Evolutionary conservation across 768 basidiomycete species (phyloP).

Genomic region (Suillus tomentosus): DNA sequence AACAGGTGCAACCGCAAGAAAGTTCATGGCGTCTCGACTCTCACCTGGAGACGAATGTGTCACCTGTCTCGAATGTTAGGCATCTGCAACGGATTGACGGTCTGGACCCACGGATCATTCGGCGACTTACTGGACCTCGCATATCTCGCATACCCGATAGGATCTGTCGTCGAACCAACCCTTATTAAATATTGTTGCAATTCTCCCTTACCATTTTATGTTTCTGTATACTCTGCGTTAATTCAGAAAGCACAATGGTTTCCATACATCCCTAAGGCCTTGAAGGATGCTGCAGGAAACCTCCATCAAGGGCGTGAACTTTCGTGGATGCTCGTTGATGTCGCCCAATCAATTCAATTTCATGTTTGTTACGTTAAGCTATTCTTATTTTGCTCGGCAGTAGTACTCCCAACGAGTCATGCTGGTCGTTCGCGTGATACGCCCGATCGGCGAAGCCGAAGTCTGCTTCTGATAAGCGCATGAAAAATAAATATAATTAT

Average conservation of each 20-base stretch:
- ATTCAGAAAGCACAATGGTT: not conserved
- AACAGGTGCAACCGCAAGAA: not conserved
- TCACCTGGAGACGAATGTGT: not conserved
- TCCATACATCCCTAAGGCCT: not conserved
- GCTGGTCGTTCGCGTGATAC: not conserved
- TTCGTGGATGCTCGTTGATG: not conserved
- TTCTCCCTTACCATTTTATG: not conserved
- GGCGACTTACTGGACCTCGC: slow-evolving; percentile 25
- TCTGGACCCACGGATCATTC: slow-evolving; percentile 13
- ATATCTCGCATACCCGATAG: slow-evolving; percentile 52
- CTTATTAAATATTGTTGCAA: not conserved
- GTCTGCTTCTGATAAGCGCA: too few species aligned
- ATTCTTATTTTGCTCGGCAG: not conserved
- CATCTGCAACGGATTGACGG: not conserved
- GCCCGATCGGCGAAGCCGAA: too few species aligned
- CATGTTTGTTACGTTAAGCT: not conserved
- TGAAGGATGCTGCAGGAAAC: not conserved
- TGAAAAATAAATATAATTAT: not conserved
- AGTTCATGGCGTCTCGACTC: not conserved
- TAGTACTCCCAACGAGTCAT: not conserved
- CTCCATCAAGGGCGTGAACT: not conserved
- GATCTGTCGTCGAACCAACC: slow-evolving; percentile 34
- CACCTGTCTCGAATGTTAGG: not conserved
- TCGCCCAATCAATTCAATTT: not conserved
- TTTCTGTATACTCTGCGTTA: not conserved